Base-by-base conservation (phyloP, 495 filamentous ascomycete genomes). In the Hypoxylon intermedium region DNA sequence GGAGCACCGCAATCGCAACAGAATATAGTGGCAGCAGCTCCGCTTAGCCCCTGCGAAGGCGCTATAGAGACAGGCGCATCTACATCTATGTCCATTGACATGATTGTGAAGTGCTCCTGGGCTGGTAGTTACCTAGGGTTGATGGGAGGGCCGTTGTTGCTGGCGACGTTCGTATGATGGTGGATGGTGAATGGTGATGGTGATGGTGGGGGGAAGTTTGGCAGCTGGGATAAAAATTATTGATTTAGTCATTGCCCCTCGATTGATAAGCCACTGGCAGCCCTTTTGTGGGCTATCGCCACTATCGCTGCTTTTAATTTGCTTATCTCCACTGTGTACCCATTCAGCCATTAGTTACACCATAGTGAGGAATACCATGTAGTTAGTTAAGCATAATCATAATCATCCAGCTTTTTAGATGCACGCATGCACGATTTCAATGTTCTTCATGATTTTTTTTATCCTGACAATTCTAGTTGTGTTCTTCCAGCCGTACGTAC, bases 1-100 rank as follows among this genome's bases (percentile, higher is more conserved):
- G 91, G 86, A 53, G 88, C 88, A 60, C 92, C 93, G 74, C 93
- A 97, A 79, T 96, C 93, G 77, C 88, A 96, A 74, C 93, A 97
- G 21, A 97, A 89, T 67, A 96, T 95, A 6, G 68, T 71, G 13
- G 68, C 66, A 20, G 59, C 37, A 13, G 44, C 33, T 24, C 9
- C 45, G 9, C 30, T 28, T 4, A 52, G 28, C 4, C 42, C 54
- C 34, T 63, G 59, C 45, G 60, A 54, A 13, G 68, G 65, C 49
- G 66, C 68, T 18, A 71, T 58, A 12, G 68, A 67, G 26, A 71
- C 65, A 21, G 68, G 68, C 15, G 38, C 54, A 18, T 72, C 69
- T 42, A 68, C 2, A 26, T 72, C 69, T 43, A 69, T 45, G 48
- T 69, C 67, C 67, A 70, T 72, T 58, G 69, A 69, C 69, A 72